These are phyloP conservation scores for Cymodocea nodosa DNA, from an alignment of 116 monocot genomes.

Conservation along the genomic window DNA sequence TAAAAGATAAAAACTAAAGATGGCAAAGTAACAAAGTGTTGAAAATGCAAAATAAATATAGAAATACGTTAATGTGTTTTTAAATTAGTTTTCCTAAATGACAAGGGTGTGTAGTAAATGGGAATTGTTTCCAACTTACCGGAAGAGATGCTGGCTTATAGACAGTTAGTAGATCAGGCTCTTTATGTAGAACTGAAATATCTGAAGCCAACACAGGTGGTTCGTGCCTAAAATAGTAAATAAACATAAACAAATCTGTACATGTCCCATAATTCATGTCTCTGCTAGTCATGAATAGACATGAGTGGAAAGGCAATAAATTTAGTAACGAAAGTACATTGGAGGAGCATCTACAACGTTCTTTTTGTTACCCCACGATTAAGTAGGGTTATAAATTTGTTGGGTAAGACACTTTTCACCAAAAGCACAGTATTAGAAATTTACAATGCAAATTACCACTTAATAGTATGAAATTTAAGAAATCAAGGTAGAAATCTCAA, in stretches of 20 bases:
- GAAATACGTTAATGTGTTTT: too few species aligned
- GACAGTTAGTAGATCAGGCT: constrained; percentile 73
- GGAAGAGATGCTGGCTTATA: constrained; percentile 95
- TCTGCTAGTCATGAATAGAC: not conserved
- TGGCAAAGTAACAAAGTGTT: too few species aligned
- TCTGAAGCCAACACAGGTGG: constrained; percentile 67
- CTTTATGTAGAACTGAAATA: constrained; percentile 48
- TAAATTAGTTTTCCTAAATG: not conserved
- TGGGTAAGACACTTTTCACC: too few species aligned
- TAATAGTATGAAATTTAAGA: not conserved
- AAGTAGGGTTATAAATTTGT: too few species aligned
- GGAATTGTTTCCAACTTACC: constrained; percentile 28
- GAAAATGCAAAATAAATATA: too few species aligned
- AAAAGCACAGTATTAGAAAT: too few species aligned
- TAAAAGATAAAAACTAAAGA: too few species aligned
- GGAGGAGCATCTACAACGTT: not conserved
- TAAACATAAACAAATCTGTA: not conserved
- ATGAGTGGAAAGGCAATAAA: not conserved
- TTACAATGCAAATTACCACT: too few species aligned
- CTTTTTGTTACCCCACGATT: too few species aligned
- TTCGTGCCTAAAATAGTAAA: constrained; percentile 64
- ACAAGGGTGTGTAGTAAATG: not conserved
- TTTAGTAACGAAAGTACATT: not conserved
- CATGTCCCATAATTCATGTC: not conserved
- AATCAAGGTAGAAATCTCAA: not conserved